Base-by-base conservation (phyloP, 805 yeast genomes). In the Soucietia sequanensis region DNA sequence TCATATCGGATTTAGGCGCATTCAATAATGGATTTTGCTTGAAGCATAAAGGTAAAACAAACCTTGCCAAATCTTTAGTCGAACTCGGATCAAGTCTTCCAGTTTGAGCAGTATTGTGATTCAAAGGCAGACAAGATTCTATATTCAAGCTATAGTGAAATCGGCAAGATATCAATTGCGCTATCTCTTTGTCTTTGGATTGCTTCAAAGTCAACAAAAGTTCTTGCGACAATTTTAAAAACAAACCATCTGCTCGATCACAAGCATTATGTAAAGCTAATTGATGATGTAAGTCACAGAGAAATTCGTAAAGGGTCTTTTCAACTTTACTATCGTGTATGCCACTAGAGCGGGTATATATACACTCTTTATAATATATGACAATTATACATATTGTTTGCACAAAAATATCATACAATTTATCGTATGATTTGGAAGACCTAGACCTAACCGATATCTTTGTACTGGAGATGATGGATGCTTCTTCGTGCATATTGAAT, bases 131-230 rank as follows among this genome's bases (percentile, higher is more conserved):
- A 41, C 78, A 79, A 12, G 68, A 67, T 10, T 81, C 87, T 8
- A 77, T 66, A 1, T 80, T 64, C 3, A 89, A 63, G 2, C 66
- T 60, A 33, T 86, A 70, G 29, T 88, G 95, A 48, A 82, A 88
- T 7, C 84, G 72, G 54, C 99, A 93, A 42, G 79, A 70, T 15
- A 93, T 59, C 22, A 87, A 70, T 50, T 91, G 98, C 6, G 87
- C 71, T 30, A 91, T 55, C 29, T 88, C 93, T 6, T 69, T 67
- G 30, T 84, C 90, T 5, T 50, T 44, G 2, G 84, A 70, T 4
- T 70, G 70, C 14, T 41, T 33, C 18, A 75, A 56, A 1, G 61
- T 46, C 11, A 77, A 62, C 22, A 84, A 59, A 13, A 74, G 68
- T 6, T 67, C 63, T 44, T 88, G 83, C 0, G 82, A 65, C 18